phyloP scores from a whole-genome alignment of 2,329 filamentous ascomycete species.

The Botrytis sinoallii region DNA sequence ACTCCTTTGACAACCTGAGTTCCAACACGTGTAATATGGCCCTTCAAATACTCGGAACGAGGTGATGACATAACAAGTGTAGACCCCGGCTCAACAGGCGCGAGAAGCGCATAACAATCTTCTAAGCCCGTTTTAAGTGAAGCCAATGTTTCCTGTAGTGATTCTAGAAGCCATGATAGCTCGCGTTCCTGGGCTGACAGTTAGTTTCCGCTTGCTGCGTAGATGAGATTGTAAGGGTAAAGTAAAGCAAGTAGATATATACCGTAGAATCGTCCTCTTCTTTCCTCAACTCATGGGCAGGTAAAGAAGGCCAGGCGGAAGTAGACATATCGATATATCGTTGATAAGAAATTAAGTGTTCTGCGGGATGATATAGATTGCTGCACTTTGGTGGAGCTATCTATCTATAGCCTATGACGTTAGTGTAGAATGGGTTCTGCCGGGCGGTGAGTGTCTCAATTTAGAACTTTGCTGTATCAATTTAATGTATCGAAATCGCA shows the following conservation, averaged over 20 bases:
- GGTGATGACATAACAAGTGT: slow-evolving; percentile 87
- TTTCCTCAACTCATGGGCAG: slow-evolving; percentile 28
- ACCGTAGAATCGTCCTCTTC: slow-evolving; percentile 37
- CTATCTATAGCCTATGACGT: slow-evolving; percentile 6
- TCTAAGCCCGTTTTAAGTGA: slow-evolving; percentile 32
- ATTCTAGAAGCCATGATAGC: slow-evolving; percentile 39
- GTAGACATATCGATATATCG: slow-evolving; percentile 25
- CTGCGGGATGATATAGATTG: not conserved
- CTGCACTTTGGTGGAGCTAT: not conserved
- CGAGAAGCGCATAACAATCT: slow-evolving; percentile 79
- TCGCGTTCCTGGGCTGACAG: slow-evolving; percentile 32
- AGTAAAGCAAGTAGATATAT: not conserved
- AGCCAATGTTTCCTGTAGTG: slow-evolving; percentile 37
- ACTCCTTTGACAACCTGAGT: slow-evolving; percentile 90
- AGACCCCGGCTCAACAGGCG: slow-evolving; percentile 78
- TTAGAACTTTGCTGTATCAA: not conserved
- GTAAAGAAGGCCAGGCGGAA: slow-evolving; percentile 35
- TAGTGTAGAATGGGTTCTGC: slow-evolving; percentile 4
- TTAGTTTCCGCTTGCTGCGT: not conserved
- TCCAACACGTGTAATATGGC: slow-evolving; percentile 84
- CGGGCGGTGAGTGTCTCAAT: slow-evolving; percentile 14
- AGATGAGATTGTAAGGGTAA: not conserved
- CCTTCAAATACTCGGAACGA: slow-evolving; percentile 86
- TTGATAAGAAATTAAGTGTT: not conserved
- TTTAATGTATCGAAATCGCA: not conserved